A percentile compares a stretch with the other conserved stretches of the same genome.
phyloP scores from a whole-genome alignment of 2,329 filamentous ascomycete species.

The Botrytis sinoallii region DNA sequence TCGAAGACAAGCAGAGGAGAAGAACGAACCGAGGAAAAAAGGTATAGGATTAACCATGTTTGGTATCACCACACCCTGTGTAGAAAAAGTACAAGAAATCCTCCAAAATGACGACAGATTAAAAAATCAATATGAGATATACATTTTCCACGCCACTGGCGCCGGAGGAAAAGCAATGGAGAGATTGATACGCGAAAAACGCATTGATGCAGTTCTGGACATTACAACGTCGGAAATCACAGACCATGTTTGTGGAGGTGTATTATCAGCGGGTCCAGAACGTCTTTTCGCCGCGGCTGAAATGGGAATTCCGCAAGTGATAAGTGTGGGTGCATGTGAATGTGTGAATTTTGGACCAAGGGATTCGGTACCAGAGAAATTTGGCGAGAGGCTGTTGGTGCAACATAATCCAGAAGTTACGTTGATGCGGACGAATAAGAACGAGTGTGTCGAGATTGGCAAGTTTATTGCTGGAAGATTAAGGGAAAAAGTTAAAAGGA shows the following conservation, averaged over 20 bases:
- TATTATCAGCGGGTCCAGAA: constrained; percentile 56
- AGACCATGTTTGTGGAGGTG: constrained; percentile 60
- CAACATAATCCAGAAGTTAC: constrained; percentile 67
- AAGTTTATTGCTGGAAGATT: constrained; percentile 55
- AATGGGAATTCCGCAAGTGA: constrained; percentile 55
- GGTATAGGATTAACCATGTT: constrained; percentile 70
- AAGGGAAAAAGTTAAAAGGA: constrained; percentile 39
- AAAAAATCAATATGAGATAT: constrained; percentile 50
- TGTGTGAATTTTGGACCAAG: constrained; percentile 52
- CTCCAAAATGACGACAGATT: constrained; percentile 39
- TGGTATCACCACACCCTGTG: constrained; percentile 67
- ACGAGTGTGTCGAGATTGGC: constrained; percentile 56
- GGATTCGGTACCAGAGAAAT: constrained; percentile 54
- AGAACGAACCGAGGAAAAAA: constrained; percentile 39
- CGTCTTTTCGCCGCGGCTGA: constrained; percentile 56
- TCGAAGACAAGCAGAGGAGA: constrained; percentile 8
- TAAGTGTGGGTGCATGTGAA: constrained; percentile 47
- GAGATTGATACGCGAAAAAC: constrained; percentile 52
- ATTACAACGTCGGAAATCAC: constrained; percentile 70
- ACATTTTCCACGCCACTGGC: constrained; percentile 68
- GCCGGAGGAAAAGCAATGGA: constrained; percentile 69
- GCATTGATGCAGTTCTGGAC: constrained; percentile 65
- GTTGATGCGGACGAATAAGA: constrained; percentile 59
- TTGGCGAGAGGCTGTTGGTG: constrained; percentile 50
- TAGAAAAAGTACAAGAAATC: constrained; percentile 51